These are phyloP conservation scores for Ascomycota sp. DNA, from an alignment of 2,329 filamentous ascomycete genomes.

Conservation along the genomic window DNA sequence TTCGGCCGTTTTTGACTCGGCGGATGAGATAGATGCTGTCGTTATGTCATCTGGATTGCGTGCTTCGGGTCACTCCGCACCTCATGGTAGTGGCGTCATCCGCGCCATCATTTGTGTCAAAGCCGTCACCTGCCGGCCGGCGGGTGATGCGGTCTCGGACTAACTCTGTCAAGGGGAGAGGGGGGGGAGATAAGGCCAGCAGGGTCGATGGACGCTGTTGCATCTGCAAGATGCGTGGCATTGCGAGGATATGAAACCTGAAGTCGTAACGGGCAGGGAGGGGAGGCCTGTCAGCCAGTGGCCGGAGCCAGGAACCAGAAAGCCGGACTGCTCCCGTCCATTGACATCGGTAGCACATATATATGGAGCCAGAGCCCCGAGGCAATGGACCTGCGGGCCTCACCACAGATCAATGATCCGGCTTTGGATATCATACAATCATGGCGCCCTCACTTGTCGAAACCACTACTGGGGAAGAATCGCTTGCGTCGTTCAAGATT, in stretches of 20 bases:
- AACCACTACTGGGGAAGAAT: slow-evolving; percentile 2
- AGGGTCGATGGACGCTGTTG: neutral
- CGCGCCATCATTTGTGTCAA: slow-evolving; percentile 4
- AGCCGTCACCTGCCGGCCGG: slow-evolving; percentile 2
- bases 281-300: too few relatives aligned
- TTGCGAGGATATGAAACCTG: neutral
- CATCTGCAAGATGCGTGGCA: neutral
- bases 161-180: neutral
- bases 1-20: neutral
- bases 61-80: slow-evolving; percentile 1
- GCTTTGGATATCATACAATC: neutral
- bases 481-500: slow-evolving; percentile 5
- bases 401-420: neutral
- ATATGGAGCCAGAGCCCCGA: neutral
- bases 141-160: neutral
- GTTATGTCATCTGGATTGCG: neutral
- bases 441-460: slow-evolving; percentile 7
- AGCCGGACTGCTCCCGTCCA: neutral
- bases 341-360: neutral
- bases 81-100: slow-evolving; percentile 7
- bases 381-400: neutral
- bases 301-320: neutral
- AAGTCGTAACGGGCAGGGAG: neutral
- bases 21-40: neutral
- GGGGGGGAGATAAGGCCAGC: neutral